Base-by-base conservation (phyloP, 768 basidiomycete genomes). In the Suillus ampliporus region DNA sequence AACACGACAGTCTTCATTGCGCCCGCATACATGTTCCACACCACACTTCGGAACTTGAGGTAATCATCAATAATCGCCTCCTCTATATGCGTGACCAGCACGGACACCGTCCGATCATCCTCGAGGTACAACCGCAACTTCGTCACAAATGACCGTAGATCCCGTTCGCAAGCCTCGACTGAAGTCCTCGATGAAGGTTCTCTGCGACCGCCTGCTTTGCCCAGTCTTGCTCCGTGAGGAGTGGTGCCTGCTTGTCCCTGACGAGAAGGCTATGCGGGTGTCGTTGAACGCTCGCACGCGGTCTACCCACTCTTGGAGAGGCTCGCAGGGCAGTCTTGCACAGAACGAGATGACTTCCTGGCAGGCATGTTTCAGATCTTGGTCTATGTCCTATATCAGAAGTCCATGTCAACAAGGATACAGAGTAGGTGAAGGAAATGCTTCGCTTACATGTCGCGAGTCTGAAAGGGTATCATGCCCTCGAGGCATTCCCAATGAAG, bases 291-390 rank as follows among this genome's bases (percentile, higher is more conserved):
- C 68, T 7, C 76, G 75, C 48, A 86, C 82, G 47, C 81, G 80
- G 31, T 86, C 83, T 1, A 87, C 77, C 87, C 93, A 96, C 21
- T 78, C 70, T 37, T 80, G 85, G 19, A 95, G 74, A 0, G 90
- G 84, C 4, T 79, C 78, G 46, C 87, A 87, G 28, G 92, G 82
- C 0, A 80, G 74, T 43, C 80, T 77, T 9, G 88, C 82, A 64
- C 88, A 89, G 15, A 84, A 76, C 4, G 81, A 76, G 61, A 99
- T 97, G 41, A 94, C 83, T 44, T 88, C 86, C 78, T 97, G 94
- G 77, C 96, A 99, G 0, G 88, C 89, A 19, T 81, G 80, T 70
- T 94, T 92, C 34, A 98, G 85, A 35, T 90, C 91, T 53, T 89
- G 83, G 76, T 98, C 97, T 67, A 97, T 90, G 63, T 89, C 90